These are phyloP conservation scores for Macrolepiota albuminosa DNA, from an alignment of 768 basidiomycete genomes.

Conservation along the genomic window DNA sequence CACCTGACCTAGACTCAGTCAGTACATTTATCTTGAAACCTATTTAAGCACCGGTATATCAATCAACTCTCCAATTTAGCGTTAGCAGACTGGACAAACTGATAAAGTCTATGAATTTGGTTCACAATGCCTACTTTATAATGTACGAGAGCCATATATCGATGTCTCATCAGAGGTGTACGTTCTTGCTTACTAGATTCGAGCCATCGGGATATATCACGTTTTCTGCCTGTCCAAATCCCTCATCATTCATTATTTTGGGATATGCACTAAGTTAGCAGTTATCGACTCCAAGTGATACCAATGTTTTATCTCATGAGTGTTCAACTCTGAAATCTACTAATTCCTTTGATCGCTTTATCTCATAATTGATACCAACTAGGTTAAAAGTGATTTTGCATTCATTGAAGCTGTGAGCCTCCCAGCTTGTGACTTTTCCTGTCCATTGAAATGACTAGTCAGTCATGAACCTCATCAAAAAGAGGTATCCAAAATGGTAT, in stretches of 20 bases:
- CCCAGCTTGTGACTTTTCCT: background rate
- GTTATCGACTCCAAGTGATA: background rate
- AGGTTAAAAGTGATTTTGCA: conserved; percentile 21
- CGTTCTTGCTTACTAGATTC: background rate
- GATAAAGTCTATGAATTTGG: background rate
- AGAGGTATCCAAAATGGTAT: conserved; percentile 18
- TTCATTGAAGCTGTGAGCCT: conserved; percentile 17
- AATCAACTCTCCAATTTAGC: background rate
- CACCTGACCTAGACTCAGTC: background rate
- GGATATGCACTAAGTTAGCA: background rate
- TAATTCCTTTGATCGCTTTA: conserved; percentile 14
- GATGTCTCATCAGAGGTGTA: background rate
- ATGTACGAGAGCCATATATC: background rate
- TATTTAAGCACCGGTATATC: background rate
- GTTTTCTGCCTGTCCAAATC: background rate
- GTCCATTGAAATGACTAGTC: conserved; percentile 15
- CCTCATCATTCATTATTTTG: background rate
- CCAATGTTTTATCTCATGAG: conserved; percentile 13
- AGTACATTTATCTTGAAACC: background rate
- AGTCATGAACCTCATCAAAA: conserved; percentile 15
- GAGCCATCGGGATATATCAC: background rate
- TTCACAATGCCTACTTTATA: background rate
- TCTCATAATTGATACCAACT: conserved; percentile 26
- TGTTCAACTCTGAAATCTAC: conserved; percentile 16
- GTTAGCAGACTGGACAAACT: background rate